Base-by-base conservation (phyloP, 345 rosid genomes). In the Cardamine resedifolia region DNA sequence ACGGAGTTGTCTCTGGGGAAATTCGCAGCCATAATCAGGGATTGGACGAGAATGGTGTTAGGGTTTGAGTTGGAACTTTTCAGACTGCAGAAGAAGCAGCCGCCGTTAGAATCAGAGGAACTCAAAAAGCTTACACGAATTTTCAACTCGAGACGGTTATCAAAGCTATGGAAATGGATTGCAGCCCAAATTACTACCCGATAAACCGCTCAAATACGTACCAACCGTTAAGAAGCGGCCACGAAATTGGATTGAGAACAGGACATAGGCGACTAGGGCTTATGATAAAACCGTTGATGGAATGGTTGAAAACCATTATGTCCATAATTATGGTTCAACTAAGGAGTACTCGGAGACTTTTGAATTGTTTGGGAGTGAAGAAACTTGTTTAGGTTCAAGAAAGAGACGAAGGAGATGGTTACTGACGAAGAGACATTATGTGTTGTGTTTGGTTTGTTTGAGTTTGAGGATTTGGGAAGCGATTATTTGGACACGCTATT, bases 31-130 rank as follows among this genome's bases (percentile, higher is more conserved):
- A 96, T 90, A 81, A 92, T 92, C 52, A 77, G 96, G 74, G 98
- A 92, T 58, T 87, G 95, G 2, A 70, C 85, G 10, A 78, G 81
- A 19, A 90, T 41, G 93, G 96, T 9, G 87, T 84, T 11, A 72
- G 98, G 27, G 88, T 86, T 68, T 93, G 97, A 97, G 93, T 93
- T 0, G 96, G 98, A 71, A 92, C 98, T 6, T 92, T 90, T 48
- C 82, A 80, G 6, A 88, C 96, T 0, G 96, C 96, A 11, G 98
- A 93, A 62, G 90, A 86, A 78, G 97, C 98, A 1, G 98, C 98
- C 50, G 96, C 96, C 9, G 79, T 92, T 57, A 85, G 83, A 77
- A 92, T 88, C 1, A 80, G 98, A 82, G 98, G 97, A 3, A 59
- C 82, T 4, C 48, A 33, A 21, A 88, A 83, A 58, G 89, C 96